A percentile compares a stretch with the other conserved stretches of the same genome.
These are phyloP conservation scores for Rhizopogon sp. DNA, from an alignment of 768 basidiomycete genomes.

Conservation along the genomic window DNA sequence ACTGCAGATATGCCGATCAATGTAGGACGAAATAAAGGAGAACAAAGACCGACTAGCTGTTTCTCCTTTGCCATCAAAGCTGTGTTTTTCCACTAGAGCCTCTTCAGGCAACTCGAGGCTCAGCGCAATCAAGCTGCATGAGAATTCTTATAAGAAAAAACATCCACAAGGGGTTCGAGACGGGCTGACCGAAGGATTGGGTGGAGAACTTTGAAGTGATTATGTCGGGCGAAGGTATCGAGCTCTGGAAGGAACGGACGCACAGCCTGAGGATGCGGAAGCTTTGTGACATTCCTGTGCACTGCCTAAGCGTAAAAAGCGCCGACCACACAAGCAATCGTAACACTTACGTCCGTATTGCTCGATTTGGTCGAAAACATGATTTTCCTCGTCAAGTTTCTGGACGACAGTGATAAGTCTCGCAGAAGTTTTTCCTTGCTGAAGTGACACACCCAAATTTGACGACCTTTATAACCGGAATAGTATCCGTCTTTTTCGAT, in stretches of 20 bases:
- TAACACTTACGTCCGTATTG: conserved; percentile 33
- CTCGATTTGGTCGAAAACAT: conserved; percentile 38
- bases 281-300: conserved; percentile 27
- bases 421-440: neutral
- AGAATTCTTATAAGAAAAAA: neutral
- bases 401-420: conserved; percentile 12
- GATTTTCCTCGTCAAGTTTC: conserved; percentile 31
- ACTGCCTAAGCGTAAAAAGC: conserved; percentile 17
- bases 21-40: neutral
- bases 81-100: conserved; percentile 34
- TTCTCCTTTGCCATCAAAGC: conserved; percentile 31
- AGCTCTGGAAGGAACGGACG: conserved; percentile 34
- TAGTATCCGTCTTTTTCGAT: conserved; percentile 37
- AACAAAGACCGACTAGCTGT: conserved; percentile 26
- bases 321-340: neutral
- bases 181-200: conserved; percentile 29
- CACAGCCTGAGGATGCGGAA: conserved; percentile 31
- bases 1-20: conserved; percentile 19
- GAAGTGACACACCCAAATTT: conserved; percentile 36
- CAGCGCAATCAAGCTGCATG: conserved; percentile 33
- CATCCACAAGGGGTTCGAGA: neutral
- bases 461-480: conserved; percentile 42
- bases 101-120: conserved; percentile 44
- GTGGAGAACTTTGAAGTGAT: conserved; percentile 32
- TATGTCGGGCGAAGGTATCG: conserved; percentile 29